Base-by-base conservation (phyloP, 805 yeast species). In the Nakazawaea holstii region DNA sequence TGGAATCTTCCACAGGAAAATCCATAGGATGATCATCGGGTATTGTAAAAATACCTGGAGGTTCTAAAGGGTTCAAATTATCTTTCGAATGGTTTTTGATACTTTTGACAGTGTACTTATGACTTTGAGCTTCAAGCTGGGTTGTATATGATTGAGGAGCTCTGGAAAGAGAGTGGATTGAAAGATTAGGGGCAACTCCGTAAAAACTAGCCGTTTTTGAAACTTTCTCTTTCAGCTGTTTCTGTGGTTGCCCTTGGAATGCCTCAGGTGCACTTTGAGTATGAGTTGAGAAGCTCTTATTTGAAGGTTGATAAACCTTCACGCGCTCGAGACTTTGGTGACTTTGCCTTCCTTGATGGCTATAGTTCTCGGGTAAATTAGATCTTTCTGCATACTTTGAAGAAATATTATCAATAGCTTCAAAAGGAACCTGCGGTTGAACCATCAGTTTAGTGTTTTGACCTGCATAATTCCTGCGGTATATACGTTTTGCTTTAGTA, bases 131-230 rank as follows among this genome's bases (percentile, higher is more conserved):
- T 45, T 64, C 68, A 8, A 61, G 38, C 41, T 64, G 66, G 4
- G 59, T 54, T 1, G 68, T 58, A 64, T 8, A 48, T 26, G 14
- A 57, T 47, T 8, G 53, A 44, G 10, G 51, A 38, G 42, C 66
- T 53, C 31, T 57, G 53, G 38, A 56, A 57, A 37, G 55, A 50
- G 48, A 56, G 62, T 14, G 50, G 35, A 17, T 50, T 35, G 39
- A 28, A 7, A 45, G 43, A 11, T 38, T 35, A 2, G 48, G 47
- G 10, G 51, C 37, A 11, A 48, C 26, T 8, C 41, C 46, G 29
- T 43, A 43, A 30, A 39, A 39, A 9, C 9, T 26, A 24, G 24
- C 5, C 10, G 41, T 13, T n/a, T 43, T 31, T 24, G 9, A 29
- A 9, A 17, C 42, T 30, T 43, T 35, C 10, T 35, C 33, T 13